Conservation (phyloP, 2,329 filamentous ascomycete species). For the Alternaria ethzedia region DNA sequence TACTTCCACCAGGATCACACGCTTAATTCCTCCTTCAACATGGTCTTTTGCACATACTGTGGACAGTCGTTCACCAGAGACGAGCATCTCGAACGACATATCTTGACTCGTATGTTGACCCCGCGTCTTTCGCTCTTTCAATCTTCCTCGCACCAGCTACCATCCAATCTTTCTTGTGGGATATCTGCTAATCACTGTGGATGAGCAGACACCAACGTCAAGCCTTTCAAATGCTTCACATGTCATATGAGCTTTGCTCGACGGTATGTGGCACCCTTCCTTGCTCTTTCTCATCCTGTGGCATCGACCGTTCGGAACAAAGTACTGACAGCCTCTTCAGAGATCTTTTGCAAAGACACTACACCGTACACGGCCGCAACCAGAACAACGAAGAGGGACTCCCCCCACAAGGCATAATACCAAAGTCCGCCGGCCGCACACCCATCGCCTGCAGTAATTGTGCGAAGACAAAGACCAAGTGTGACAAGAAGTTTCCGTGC, state of each 20-base stretch:
- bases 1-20: conserved; percentile 1
- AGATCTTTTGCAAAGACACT: conserved; percentile 59
- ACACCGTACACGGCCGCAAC: conserved; percentile 59
- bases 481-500: conserved; percentile 63
- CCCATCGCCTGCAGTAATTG: conserved; percentile 62
- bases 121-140: background rate
- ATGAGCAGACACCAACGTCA: conserved; percentile 58
- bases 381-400: conserved; percentile 58
- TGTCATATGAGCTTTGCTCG: conserved; percentile 63
- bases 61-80: conserved; percentile 61
- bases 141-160: background rate
- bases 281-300: background rate
- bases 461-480: conserved; percentile 62
- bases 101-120: conserved; percentile 56
- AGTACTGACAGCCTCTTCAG: conserved; percentile 39
- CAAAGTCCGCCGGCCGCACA: conserved; percentile 59
- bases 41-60: conserved; percentile 63
- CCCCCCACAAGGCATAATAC: conserved; percentile 57
- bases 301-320: background rate
- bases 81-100: conserved; percentile 60
- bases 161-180: background rate
- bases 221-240: conserved; percentile 62
- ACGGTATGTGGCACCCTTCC: conserved; percentile 47
- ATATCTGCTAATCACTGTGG: conserved; percentile 1
- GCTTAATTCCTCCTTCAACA: conserved; percentile 32